Base-by-base conservation (phyloP, 2,329 filamentous ascomycete species). In the Fonsecaea multimorphosa region DNA sequence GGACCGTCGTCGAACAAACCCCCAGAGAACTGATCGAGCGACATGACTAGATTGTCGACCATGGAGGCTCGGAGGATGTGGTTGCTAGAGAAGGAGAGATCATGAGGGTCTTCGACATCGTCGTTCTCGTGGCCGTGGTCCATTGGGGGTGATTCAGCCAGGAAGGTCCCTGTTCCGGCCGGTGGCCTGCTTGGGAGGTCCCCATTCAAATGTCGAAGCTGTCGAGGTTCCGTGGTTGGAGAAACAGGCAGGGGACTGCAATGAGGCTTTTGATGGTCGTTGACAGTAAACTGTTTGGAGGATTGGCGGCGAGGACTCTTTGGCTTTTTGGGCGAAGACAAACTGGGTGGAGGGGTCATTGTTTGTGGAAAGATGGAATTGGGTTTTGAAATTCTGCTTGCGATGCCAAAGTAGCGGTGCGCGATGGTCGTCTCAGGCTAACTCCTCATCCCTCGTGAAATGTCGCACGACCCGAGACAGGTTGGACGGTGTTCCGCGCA, bases 21-120 rank as follows among this genome's bases (percentile, higher is more conserved):
- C 68, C 72, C 83, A 46, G 87, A 89, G 75, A 94, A 88, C 77
- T 94, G 91, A 78, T 97, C 94, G 70, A 99, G 88, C 46, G 93
- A 97, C 70, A 95, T 84, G 67, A 98, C 87, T 90, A 99, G 95
- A 78, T 97, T 96, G 78, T 95, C 91, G 66, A 99, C 92, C 71
- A 99, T 88, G 38, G 93, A 97, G 75, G 96, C 92, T 72, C 94
- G 88, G 46, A 91, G 92, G 69, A 91, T 87, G 76, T 91, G 87
- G 67, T 89, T 84, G 56, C 90, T 87, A 58, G 89, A 89, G 73
- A 96, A 84, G 64, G 91, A 93, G 68, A 97, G 84, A 77, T 97
- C 93, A 82, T 97, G 93, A 56, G 90, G 92, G 79, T 93, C 89
- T 70, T 85, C 81, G 34, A 64, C 34, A 57, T 74, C 71, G 46